Evolutionary conservation across 495 filamentous ascomycete genomes (phyloP).

Genomic region (Penicillium longicatenatum): DNA sequence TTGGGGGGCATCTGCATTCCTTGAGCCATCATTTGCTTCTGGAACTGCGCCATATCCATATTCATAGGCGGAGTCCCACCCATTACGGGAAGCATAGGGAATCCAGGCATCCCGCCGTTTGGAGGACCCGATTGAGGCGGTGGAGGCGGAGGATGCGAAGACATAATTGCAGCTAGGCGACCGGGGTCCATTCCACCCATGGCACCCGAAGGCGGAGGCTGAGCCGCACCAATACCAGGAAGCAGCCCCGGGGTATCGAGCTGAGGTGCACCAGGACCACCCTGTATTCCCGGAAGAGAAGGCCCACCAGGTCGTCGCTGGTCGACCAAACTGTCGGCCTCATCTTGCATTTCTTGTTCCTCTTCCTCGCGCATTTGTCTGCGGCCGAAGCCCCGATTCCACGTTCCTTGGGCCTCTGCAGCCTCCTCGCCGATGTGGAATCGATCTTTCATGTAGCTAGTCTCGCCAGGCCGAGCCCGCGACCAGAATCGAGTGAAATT

Average conservation of each 20-base stretch:
- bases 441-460: conserved; percentile 78
- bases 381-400: conserved; percentile 76
- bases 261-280: conserved; percentile 36
- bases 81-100: conserved; percentile 50
- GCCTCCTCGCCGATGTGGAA: conserved; percentile 94
- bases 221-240: conserved; percentile 50
- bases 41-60: conserved; percentile 70
- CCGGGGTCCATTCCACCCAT: conserved; percentile 58
- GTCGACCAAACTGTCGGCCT: conserved; percentile 90
- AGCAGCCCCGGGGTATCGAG: conserved; percentile 41
- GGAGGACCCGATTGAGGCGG: conserved; percentile 20
- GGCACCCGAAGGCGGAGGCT: conserved; percentile 53
- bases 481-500: conserved; percentile 97
- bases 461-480: conserved; percentile 82
- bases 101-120: conserved; percentile 30
- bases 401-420: conserved; percentile 90
- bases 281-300: conserved; percentile 54
- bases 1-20: conserved; percentile 41
- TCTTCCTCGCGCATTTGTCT: conserved; percentile 87
- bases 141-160: conserved; percentile 35
- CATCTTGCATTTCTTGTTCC: conserved; percentile 89
- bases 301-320: conserved; percentile 68
- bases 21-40: conserved; percentile 47
- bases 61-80: conserved; percentile 49
- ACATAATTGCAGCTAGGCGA: conserved; percentile 50